Evolutionary conservation across 2,329 filamentous ascomycete species (phyloP), one percentile per base, ranked within the genome.

Genomic region (Alternaria gaisen): DNA sequence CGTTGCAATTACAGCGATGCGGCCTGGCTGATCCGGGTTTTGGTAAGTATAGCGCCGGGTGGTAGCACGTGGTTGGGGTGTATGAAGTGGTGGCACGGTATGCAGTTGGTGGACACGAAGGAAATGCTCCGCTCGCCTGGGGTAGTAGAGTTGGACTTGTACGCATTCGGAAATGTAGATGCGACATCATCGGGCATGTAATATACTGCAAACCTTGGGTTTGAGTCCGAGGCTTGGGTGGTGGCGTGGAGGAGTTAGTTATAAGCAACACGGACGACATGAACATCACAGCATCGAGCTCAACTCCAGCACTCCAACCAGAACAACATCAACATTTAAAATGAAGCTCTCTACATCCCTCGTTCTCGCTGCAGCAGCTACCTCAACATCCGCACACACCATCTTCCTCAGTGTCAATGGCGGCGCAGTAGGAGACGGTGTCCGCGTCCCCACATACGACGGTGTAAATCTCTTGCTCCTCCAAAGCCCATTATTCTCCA

Each of bases 371-470:
- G 65, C 70, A 2, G 69, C 69, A 28, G 73, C 73, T 3, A 75
- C 76, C 11, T 73, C 77, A 16, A 80, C 77, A 40, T 80, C 79
- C 11, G 83, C 82, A 5, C 83, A 85, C 70, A 83, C 83, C 51
- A 85, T 85, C 74, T 85, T 85, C 68, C 71, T 85, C 54, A 80
- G 82, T 46, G 77, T 82, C 10, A 83, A 80, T 56, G 82, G 80
- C 55, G 80, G 79, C 20, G 81, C 79, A 18, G 79, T 84, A 52
- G 83, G 81, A 36, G 76, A 84, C 11, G 84, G 80, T 32, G 83
- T 88, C 54, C 82, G 85, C 32, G 82, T 83, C 2, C 85, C 85
- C 11, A 65, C 67, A 0, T 77, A 77, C 59, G 74, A 77, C 59
- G 74, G 74, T 9, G 73, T 75, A 66, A 4, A 69, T 65, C 8